phyloP scores from a whole-genome alignment of 108 stramenopile genomes.

The Chaetoceros tenuissimus region DNA sequence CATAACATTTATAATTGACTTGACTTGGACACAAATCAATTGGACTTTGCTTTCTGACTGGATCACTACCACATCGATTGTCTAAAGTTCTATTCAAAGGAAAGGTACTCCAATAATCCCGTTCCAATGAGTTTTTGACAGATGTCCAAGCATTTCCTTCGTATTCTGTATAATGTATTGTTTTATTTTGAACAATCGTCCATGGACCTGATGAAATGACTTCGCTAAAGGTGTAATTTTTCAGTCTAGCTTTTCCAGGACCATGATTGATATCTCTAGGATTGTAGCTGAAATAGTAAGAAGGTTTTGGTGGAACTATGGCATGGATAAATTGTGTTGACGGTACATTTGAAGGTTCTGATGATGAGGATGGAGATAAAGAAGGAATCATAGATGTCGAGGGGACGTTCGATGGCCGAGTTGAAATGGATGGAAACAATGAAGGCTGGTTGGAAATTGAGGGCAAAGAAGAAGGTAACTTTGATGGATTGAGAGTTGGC shows the following conservation, averaged over 20 bases:
- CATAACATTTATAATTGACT: constrained; percentile 27
- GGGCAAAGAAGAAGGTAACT: neutral
- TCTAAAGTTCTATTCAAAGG: neutral
- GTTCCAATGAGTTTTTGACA: neutral
- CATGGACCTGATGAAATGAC: neutral
- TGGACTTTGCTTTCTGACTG: constrained; percentile 46
- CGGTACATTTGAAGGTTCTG: neutral
- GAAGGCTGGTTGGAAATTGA: neutral
- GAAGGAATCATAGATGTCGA: neutral
- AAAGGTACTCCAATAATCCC: neutral
- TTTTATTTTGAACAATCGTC: neutral
- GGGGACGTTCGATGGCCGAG: neutral
- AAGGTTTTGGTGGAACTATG: neutral
- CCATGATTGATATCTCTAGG: neutral
- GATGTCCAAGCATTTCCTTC: neutral
- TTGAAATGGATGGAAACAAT: neutral
- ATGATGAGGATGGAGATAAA: neutral
- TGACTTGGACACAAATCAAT: constrained; percentile 56
- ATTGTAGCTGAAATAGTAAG: neutral
- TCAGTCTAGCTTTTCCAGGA: neutral
- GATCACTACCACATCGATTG: constrained; percentile 33
- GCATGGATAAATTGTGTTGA: too few species aligned
- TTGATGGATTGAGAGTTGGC: neutral
- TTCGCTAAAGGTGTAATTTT: neutral
- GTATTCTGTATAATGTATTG: neutral